A percentile compares a stretch with the other conserved stretches of the same genome.
Conservation (phyloP, 1,284 basidiomycete species). For the Agroathelia rolfsii region DNA sequence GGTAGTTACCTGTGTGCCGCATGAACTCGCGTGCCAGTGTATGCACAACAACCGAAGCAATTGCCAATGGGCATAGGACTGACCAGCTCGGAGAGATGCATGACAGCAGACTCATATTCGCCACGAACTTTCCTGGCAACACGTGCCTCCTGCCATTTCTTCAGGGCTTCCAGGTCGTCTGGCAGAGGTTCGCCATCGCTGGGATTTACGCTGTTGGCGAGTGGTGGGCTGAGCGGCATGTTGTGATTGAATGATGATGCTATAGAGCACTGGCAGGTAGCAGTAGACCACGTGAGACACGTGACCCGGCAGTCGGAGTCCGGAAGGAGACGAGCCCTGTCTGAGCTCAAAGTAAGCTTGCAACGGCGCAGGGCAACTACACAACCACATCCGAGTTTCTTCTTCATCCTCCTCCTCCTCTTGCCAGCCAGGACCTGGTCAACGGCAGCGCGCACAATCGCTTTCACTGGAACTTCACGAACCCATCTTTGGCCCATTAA, state of each 20-base stretch:
- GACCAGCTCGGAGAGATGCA: constrained; percentile 65
- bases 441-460: no score
- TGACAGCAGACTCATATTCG: constrained; percentile 67
- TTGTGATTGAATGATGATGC: constrained; percentile 23
- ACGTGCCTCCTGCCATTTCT: constrained; percentile 65
- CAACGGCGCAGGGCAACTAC: no score
- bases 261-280: constrained; percentile 23
- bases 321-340: no score
- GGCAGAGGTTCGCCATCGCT: constrained; percentile 42
- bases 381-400: no score
- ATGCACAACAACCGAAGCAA: constrained; percentile 4
- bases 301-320: no score
- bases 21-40: constrained; percentile 5
- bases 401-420: no score
- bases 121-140: constrained; percentile 57
- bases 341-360: no score
- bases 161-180: constrained; percentile 39
- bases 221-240: constrained; percentile 37
- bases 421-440: no score
- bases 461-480: no score
- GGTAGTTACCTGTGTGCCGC: constrained; percentile 47
- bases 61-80: constrained; percentile 17
- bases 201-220: constrained; percentile 42
- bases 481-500: no score
- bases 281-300: no score